Evolutionary conservation across 116 monocot genomes (phyloP).

Genomic region (Zostera marina): DNA sequence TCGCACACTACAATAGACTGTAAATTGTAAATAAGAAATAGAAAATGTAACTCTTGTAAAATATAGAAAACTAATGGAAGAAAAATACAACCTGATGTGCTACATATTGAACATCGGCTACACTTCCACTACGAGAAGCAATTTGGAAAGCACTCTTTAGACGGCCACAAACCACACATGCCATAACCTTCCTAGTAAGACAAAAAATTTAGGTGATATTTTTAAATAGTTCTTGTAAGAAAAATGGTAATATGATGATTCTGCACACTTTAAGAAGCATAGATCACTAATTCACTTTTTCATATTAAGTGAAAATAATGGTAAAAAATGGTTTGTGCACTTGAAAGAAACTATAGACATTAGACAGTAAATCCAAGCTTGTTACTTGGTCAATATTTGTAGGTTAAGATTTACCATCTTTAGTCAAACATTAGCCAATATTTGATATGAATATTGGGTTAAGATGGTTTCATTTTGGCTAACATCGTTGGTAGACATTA

Average conservation of each 20-base stretch:
- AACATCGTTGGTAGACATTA: not conserved
- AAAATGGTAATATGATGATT: too few relatives aligned
- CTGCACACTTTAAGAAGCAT: too few relatives aligned
- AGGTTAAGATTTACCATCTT: too few relatives aligned
- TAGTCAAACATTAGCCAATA: not conserved
- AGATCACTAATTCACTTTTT: too few relatives aligned
- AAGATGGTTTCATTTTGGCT: not conserved
- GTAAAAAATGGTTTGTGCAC: too few relatives aligned
- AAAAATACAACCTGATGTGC: conserved; percentile 73
- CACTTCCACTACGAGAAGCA: conserved; percentile 84
- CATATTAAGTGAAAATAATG: too few relatives aligned
- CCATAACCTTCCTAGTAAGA: conserved; percentile 76
- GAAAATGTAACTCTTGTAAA: not conserved
- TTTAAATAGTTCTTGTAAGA: too few relatives aligned
- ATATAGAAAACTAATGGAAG: not conserved
- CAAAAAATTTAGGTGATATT: not conserved
- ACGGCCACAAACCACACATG: conserved; percentile 89
- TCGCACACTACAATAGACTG: not conserved
- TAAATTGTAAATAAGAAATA: too few relatives aligned
- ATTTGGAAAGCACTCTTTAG: conserved; percentile 92
- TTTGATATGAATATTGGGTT: too few relatives aligned
- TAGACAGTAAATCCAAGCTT: too few relatives aligned
- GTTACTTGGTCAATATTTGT: too few relatives aligned
- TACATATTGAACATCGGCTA: conserved; percentile 97
- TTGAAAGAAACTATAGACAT: too few relatives aligned